phyloP scores from a whole-genome alignment of 345 rosid genomes.

The Gossypium stocksii region DNA sequence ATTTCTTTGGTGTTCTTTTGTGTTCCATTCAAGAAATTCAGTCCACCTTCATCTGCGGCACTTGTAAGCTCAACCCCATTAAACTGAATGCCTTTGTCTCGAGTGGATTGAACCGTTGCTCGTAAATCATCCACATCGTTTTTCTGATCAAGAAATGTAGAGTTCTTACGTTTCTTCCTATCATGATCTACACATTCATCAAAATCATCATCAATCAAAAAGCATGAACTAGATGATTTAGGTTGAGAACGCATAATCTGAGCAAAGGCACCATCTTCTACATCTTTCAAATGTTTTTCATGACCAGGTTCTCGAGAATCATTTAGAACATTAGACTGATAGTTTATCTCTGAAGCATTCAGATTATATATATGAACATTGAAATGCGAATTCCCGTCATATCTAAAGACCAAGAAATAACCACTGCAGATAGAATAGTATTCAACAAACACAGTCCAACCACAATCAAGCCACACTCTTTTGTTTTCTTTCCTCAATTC shows the following conservation, averaged over 20 bases:
- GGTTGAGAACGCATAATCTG: conserved; percentile 8
- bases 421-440: conserved; percentile 29
- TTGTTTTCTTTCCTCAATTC: conserved; percentile 21
- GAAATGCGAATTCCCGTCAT: conserved; percentile 35
- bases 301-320: conserved; percentile 14
- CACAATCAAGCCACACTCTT: conserved; percentile 31
- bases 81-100: conserved; percentile 19
- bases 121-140: not conserved
- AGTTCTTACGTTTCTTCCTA: not conserved
- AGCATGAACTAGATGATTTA: not conserved
- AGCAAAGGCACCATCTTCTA: conserved; percentile 6
- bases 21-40: not conserved
- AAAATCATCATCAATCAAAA: not conserved
- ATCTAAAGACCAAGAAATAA: conserved; percentile 32
- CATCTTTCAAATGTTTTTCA: conserved; percentile 11
- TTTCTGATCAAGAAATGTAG: conserved; percentile 7
- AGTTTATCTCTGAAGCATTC: conserved; percentile 33
- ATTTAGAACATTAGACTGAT: conserved; percentile 20
- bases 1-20: conserved; percentile 7
- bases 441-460: conserved; percentile 34
- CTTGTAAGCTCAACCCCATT: conserved; percentile 10
- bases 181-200: conserved; percentile 4
- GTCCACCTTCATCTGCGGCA: conserved; percentile 15
- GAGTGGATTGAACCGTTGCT: conserved; percentile 12
- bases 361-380: conserved; percentile 28